phyloP scores from a whole-genome alignment of 2,329 filamentous ascomycete genomes.

The Emmonsiellopsis sp. region DNA sequence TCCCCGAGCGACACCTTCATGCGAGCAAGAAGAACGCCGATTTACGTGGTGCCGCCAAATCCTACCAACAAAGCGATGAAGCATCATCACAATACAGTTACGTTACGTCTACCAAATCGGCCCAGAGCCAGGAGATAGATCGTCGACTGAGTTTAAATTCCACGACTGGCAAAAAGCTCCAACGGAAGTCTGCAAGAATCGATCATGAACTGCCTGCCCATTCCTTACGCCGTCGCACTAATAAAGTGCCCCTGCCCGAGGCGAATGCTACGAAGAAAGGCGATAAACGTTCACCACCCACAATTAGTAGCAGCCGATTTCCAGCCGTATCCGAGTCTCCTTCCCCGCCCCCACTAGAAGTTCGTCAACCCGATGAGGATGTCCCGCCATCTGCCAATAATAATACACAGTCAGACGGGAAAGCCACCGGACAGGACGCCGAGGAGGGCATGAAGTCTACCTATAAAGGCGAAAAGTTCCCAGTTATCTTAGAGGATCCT shows the following conservation, averaged over 20 bases:
- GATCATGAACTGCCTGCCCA: neutral
- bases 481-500: neutral
- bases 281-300: neutral
- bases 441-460: too few relatives aligned
- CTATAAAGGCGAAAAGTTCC: too few relatives aligned
- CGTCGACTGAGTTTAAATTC: neutral
- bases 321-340: neutral
- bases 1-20: slow-evolving; percentile 9
- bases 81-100: neutral
- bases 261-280: neutral
- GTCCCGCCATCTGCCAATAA: neutral
- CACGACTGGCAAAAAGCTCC: neutral
- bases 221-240: neutral
- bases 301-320: neutral
- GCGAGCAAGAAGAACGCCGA: slow-evolving; percentile 10
- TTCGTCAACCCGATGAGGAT: neutral
- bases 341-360: neutral
- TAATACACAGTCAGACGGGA: too few relatives aligned
- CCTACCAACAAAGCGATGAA: neutral
- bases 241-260: neutral
- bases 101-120: neutral
- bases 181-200: neutral
- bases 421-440: too few relatives aligned
- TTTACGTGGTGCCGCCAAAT: slow-evolving; percentile 10
- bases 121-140: neutral